Evolutionary conservation across 768 basidiomycete genomes (phyloP).

Genomic region (Psilocybe cubensis): DNA sequence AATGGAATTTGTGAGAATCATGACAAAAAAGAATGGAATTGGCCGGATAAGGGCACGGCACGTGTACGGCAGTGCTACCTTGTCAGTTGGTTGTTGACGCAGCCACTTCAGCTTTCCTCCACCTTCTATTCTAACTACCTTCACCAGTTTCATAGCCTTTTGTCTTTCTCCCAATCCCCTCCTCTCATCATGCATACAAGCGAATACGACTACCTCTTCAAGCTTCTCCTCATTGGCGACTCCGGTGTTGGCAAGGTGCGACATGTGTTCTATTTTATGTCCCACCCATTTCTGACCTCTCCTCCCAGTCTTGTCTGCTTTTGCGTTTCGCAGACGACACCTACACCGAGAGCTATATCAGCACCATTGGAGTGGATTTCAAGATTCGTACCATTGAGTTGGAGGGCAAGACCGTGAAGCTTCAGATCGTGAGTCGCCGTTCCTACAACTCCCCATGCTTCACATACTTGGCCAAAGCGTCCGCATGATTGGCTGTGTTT

Average conservation of each 20-base stretch:
- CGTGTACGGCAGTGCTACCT: conserved; percentile 31
- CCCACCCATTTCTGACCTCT: conserved; percentile 20
- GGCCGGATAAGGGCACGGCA: conserved; percentile 26
- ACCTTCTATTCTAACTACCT: conserved; percentile 15
- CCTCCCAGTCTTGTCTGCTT: conserved; percentile 80
- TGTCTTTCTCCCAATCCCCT: conserved; percentile 14
- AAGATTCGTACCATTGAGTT: conserved; percentile 99
- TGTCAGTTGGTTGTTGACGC: conserved; percentile 37
- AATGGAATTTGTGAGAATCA: background rate
- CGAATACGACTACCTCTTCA: conserved; percentile 96
- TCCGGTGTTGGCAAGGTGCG: conserved; percentile 92
- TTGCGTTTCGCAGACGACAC: conserved; percentile 95
- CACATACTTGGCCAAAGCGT: background rate
- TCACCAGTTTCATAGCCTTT: conserved; percentile 2
- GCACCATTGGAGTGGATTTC: conserved; percentile 98
- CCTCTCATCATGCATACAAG: conserved; percentile 76
- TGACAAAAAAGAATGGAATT: conserved; percentile 9
- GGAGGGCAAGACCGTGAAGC: conserved; percentile 97
- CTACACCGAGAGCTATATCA: conserved; percentile 97
- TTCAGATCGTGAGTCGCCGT: conserved; percentile 85
- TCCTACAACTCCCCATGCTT: conserved; percentile 4
- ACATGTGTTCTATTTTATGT: conserved; percentile 22
- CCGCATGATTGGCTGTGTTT: background rate
- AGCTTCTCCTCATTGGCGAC: conserved; percentile 93
- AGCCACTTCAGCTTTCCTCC: conserved; percentile 31